A percentile compares a stretch with the other conserved stretches of the same genome.
Evolutionary conservation across 164 flowering plant species (phyloP).

Genomic region (Macadamia integrifolia): DNA sequence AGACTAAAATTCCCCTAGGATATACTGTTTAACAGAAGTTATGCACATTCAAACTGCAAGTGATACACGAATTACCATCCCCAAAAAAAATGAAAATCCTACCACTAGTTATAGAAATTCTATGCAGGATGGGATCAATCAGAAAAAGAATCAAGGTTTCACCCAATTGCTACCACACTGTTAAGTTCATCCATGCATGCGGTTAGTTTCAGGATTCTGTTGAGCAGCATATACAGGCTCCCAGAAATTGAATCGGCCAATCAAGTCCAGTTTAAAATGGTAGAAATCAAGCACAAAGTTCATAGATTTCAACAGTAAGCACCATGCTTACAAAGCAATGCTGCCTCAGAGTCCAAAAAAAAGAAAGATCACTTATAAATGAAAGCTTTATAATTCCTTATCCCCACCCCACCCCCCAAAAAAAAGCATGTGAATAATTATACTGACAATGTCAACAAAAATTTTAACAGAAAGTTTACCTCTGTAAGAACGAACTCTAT

Average conservation of each 20-base stretch:
- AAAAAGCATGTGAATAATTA: not conserved
- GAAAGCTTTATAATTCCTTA: not conserved
- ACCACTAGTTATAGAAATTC: no score
- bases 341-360: not conserved
- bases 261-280: not conserved
- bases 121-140: no score
- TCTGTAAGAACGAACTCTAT: slow-evolving; percentile 96
- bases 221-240: not conserved
- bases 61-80: no score
- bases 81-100: no score
- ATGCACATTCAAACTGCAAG: no score
- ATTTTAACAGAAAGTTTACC: slow-evolving; percentile 32
- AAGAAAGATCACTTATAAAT: not conserved
- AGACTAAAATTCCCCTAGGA: no score
- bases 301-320: not conserved
- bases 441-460: not conserved
- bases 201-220: not conserved
- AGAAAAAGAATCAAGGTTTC: no score
- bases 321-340: not conserved
- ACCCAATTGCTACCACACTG: not conserved
- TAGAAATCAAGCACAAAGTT: not conserved
- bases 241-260: not conserved
- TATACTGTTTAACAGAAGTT: no score
- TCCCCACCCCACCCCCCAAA: no score
- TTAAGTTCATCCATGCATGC: not conserved